These are phyloP conservation scores for Capillidium heterosporum DNA, from an alignment of 371 early-diverging fungal genomes.

Conservation along the genomic window DNA sequence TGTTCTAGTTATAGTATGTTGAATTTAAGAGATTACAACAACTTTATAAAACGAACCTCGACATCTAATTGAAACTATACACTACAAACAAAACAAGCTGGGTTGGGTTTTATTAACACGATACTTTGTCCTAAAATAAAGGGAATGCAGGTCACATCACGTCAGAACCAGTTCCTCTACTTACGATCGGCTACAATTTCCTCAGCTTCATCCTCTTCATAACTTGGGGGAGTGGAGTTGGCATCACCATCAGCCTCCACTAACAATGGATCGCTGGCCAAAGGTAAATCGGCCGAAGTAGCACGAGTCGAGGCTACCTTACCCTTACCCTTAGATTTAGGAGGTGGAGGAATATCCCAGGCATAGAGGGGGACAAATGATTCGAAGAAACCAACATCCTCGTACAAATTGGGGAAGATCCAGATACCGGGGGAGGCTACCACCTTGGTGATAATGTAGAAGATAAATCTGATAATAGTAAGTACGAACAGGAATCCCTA, in stretches of 20 bases:
- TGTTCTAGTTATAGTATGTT: no score
- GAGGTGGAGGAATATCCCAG: slow-evolving; percentile 49
- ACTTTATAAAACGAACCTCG: no score
- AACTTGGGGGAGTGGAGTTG: no score
- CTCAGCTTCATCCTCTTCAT: neutral
- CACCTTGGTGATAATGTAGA: slow-evolving; percentile 67
- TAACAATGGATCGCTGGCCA: neutral
- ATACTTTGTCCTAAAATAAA: no score
- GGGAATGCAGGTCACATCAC: no score
- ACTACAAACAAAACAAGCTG: no score
- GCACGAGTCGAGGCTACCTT: slow-evolving; percentile 2
- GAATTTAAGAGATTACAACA: no score
- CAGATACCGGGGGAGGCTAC: slow-evolving; percentile 80
- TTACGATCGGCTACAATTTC: neutral
- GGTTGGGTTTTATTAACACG: no score
- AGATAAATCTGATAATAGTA: slow-evolving; percentile 73
- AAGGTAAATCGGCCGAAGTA: neutral
- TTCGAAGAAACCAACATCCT: slow-evolving; percentile 94
- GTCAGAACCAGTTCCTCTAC: no score
- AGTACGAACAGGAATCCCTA: slow-evolving; percentile 83
- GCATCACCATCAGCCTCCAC: neutral
- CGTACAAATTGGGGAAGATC: slow-evolving; percentile 99
- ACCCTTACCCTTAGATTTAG: no score
- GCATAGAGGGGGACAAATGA: slow-evolving; percentile 93
- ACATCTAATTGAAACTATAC: no score